These are phyloP conservation scores for Vanilla planifolia DNA, from an alignment of 106 monocot species.

Conservation along the genomic window DNA sequence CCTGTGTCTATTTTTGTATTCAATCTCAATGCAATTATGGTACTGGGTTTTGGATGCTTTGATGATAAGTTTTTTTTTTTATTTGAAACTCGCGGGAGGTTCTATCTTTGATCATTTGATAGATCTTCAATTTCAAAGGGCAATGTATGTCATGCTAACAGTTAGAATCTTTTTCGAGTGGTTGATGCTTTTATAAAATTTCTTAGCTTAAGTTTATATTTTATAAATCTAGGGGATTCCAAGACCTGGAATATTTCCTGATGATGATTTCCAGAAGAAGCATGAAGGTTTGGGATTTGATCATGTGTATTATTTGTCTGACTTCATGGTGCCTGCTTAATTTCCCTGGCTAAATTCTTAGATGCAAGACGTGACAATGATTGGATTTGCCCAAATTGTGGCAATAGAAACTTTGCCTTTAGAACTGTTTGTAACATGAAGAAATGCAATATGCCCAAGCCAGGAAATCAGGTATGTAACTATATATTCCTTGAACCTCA, in stretches of 20 bases:
- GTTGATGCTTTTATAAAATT: no score
- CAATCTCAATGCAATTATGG: no score
- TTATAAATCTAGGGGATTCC: conserved; percentile 29
- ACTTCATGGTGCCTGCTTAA: neutral
- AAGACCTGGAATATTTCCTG: conserved; percentile 53
- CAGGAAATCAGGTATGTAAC: conserved; percentile 57
- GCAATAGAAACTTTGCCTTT: conserved; percentile 77
- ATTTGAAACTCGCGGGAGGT: no score
- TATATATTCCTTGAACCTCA: neutral
- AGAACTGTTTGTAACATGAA: conserved; percentile 91
- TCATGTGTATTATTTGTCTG: neutral
- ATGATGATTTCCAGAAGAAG: conserved; percentile 71
- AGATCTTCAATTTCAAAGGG: neutral
- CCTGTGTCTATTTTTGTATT: no score
- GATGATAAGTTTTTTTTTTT: no score
- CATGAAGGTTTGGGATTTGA: conserved; percentile 39
- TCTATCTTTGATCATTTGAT: neutral
- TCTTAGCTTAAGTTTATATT: no score
- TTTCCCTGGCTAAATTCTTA: conserved; percentile 2
- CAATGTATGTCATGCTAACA: no score
- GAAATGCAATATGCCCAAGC: conserved; percentile 88
- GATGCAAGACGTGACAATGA: conserved; percentile 68
- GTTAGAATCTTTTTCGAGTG: no score
- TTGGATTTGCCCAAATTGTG: conserved; percentile 87
- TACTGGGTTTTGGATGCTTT: no score